phyloP scores from a whole-genome alignment of 495 filamentous ascomycete species.

The Podospora pseudoanserina region DNA sequence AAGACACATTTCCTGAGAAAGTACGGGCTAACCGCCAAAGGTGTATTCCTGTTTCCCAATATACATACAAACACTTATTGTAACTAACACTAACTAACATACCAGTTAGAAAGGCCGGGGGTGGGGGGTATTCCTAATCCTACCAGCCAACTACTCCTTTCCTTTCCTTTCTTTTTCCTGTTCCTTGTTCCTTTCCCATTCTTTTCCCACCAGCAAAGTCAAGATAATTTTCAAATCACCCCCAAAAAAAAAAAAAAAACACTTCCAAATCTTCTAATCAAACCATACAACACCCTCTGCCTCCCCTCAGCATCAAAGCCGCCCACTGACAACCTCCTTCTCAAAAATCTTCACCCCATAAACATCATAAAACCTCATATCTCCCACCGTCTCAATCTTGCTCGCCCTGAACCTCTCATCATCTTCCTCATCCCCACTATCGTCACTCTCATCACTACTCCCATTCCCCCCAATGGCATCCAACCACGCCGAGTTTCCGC shows the following conservation, averaged over 20 bases:
- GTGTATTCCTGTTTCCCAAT: neutral
- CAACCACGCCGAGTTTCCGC: neutral
- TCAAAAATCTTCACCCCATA: slow-evolving; percentile 47
- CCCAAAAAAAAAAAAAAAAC: neutral
- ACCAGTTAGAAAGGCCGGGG: neutral
- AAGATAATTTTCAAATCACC: neutral
- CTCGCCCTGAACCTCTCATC: slow-evolving; percentile 16
- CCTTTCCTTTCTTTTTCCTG: too few species aligned
- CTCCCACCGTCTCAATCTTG: slow-evolving; percentile 38
- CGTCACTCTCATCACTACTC: slow-evolving; percentile 33
- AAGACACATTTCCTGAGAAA: too few species aligned
- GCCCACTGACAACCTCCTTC: slow-evolving; percentile 45
- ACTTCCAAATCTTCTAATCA: neutral
- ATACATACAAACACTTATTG: too few species aligned
- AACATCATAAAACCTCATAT: slow-evolving; percentile 46
- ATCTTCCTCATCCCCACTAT: slow-evolving; percentile 23
- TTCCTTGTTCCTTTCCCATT: neutral
- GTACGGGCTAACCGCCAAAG: too few species aligned
- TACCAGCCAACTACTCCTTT: neutral
- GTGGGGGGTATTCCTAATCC: neutral
- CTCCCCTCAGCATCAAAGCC: slow-evolving; percentile 25
- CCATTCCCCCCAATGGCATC: slow-evolving; percentile 14
- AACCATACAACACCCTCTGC: neutral
- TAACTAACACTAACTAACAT: neutral
- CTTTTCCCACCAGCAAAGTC: neutral